Evolutionary conservation across 2,329 filamentous ascomycete species (phyloP).

Genomic region (Trichoderma sp.): DNA sequence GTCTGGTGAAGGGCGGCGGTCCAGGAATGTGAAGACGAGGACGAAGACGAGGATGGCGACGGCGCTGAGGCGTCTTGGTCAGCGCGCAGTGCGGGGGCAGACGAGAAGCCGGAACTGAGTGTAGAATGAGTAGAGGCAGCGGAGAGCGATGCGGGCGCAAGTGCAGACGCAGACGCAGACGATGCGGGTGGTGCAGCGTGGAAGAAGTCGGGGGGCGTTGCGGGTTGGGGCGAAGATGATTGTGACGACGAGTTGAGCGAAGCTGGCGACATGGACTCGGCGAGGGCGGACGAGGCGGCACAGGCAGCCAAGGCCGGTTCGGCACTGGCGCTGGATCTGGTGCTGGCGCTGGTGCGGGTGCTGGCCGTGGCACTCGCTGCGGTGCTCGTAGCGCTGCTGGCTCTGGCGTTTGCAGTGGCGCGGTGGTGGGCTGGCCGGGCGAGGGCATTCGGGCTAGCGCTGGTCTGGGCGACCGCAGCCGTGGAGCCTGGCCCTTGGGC

Average conservation of each 20-base stretch:
- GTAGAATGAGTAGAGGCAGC: conserved; percentile 23
- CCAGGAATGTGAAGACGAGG: background rate
- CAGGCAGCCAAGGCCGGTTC: conserved; percentile 25
- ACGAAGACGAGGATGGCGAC: conserved; percentile 19
- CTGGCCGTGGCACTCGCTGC: conserved; percentile 25
- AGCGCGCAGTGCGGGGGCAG: conserved; percentile 24
- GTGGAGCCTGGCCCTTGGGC: conserved; percentile 12
- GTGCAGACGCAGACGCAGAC: conserved; percentile 14
- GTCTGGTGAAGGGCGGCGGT: background rate
- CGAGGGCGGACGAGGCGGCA: conserved; percentile 25
- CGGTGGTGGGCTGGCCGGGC: conserved; percentile 17
- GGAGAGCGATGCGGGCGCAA: conserved; percentile 8
- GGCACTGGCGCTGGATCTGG: conserved; percentile 15
- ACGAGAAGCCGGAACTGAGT: conserved; percentile 17
- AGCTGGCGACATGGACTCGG: conserved; percentile 33
- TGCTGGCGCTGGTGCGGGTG: background rate
- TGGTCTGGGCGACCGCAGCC: background rate
- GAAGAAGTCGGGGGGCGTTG: conserved; percentile 33
- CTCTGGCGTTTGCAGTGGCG: conserved; percentile 23
- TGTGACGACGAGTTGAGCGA: conserved; percentile 38
- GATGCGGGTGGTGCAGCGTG: conserved; percentile 26
- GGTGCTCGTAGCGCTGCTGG: conserved; percentile 22
- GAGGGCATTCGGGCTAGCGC: conserved; percentile 18
- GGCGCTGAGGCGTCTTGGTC: conserved; percentile 30
- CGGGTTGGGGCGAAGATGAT: conserved; percentile 40